Percentiles rank a stretch among this genome's conserved stretches.
Conservation (phyloP, 2,329 filamentous ascomycete species). For the Pseudogymnoascus sp. region DNA sequence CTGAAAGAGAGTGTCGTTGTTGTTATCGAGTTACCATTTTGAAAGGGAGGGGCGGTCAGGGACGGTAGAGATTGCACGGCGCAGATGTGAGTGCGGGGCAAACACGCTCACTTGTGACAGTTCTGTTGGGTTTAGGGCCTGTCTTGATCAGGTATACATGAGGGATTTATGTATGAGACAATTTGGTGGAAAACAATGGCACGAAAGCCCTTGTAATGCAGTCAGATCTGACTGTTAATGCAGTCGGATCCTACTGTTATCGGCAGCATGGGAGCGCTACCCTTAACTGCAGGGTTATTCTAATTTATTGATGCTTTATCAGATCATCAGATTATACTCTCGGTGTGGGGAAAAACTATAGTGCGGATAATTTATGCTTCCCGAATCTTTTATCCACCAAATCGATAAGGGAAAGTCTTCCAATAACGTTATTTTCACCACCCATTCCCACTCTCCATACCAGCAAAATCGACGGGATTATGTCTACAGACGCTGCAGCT, state of each 20-base stretch:
- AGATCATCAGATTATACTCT: slow-evolving; percentile 7
- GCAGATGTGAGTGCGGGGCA: background rate
- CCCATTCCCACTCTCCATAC: background rate
- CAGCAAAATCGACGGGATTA: background rate
- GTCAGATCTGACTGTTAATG: background rate
- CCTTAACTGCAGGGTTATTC: background rate
- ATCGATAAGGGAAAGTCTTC: slow-evolving; percentile 5
- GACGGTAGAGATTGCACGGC: slow-evolving; percentile 15
- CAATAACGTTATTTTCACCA: background rate
- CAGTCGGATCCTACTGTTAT: background rate
- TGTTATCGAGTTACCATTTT: slow-evolving; percentile 23
- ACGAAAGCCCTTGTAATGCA: background rate
- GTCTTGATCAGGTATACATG: slow-evolving; percentile 2
- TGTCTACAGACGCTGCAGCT: background rate
- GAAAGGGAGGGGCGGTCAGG: slow-evolving; percentile 16
- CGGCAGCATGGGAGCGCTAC: background rate
- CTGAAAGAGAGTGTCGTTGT: slow-evolving; percentile 14
- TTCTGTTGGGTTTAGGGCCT: background rate
- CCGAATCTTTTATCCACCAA: slow-evolving; percentile 8
- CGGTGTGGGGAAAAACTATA: slow-evolving; percentile 1
- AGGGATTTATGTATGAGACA: slow-evolving; percentile 4
- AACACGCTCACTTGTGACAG: background rate
- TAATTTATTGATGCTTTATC: slow-evolving; percentile 1
- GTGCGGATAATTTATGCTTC: slow-evolving; percentile 7
- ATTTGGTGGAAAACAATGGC: slow-evolving; percentile 7